These are phyloP conservation scores for Rhytidhysteron rufulum DNA, from an alignment of 2,329 filamentous ascomycete genomes.

Conservation along the genomic window DNA sequence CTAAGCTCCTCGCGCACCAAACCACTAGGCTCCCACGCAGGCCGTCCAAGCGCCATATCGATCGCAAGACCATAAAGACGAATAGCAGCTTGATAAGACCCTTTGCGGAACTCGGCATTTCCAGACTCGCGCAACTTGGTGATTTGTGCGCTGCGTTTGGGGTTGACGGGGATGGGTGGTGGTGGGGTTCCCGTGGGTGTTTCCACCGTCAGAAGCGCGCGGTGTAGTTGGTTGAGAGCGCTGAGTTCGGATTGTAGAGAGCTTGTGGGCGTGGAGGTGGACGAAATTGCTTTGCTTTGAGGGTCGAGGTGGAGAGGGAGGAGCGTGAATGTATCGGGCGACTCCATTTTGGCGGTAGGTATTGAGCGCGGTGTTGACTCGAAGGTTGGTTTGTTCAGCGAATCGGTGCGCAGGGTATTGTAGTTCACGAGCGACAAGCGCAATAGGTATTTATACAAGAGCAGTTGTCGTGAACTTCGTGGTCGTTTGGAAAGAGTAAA, in stretches of 20 bases:
- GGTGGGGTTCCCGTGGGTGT: constrained; percentile 66
- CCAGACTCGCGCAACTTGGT: constrained; percentile 86
- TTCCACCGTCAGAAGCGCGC: constrained; percentile 63
- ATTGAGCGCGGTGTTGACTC: no score
- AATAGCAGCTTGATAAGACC: constrained; percentile 68
- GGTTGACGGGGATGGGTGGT: constrained; percentile 85
- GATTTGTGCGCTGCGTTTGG: constrained; percentile 83
- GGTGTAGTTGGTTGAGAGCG: constrained; percentile 76
- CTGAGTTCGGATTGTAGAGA: constrained; percentile 51
- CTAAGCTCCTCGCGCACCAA: constrained; percentile 82
- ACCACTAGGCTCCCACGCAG: constrained; percentile 81
- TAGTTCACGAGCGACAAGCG: no score
- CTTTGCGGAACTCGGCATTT: constrained; percentile 78
- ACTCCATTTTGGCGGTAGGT: constrained; percentile 36
- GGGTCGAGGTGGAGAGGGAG: constrained; percentile 80
- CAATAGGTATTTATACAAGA: no score
- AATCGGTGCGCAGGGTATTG: no score
- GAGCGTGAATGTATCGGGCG: constrained; percentile 68
- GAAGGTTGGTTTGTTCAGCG: no score
- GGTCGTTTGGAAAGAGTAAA: no score
- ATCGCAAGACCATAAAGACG: constrained; percentile 82
- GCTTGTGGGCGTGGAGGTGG: constrained; percentile 35
- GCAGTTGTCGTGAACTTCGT: no score
- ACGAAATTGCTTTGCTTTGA: constrained; percentile 69
- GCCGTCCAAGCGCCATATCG: constrained; percentile 79